Evolutionary conservation across 2,329 filamentous ascomycete genomes (phyloP).

Genomic region (Colletotrichum horii): DNA sequence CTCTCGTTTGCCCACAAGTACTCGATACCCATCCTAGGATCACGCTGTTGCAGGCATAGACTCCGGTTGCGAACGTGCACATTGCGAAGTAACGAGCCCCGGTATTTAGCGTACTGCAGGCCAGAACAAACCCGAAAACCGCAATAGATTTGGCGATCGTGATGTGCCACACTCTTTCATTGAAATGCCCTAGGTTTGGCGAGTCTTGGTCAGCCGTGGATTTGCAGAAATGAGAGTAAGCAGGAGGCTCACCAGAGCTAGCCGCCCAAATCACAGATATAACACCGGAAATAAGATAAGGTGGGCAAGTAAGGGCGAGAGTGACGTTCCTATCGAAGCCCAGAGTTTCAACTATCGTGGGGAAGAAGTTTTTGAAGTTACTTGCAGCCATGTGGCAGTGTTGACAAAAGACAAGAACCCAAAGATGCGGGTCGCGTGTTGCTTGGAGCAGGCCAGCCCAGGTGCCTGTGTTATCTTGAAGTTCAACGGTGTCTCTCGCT

Average conservation of each 20-base stretch:
- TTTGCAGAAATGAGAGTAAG: not conserved
- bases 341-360: slow-evolving; percentile 37
- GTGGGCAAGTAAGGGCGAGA: slow-evolving; percentile 50
- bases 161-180: slow-evolving; percentile 45
- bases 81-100: slow-evolving; percentile 36
- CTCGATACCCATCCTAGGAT: slow-evolving; percentile 46
- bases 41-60: slow-evolving; percentile 45
- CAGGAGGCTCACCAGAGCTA: slow-evolving; percentile 39
- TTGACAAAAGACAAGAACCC: slow-evolving; percentile 29
- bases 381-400: slow-evolving; percentile 42
- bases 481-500: slow-evolving; percentile 27
- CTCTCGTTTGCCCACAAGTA: slow-evolving; percentile 44
- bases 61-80: slow-evolving; percentile 38
- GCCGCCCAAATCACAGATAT: slow-evolving; percentile 44
- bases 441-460: slow-evolving; percentile 29
- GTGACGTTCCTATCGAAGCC: slow-evolving; percentile 39
- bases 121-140: slow-evolving; percentile 42
- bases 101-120: slow-evolving; percentile 31
- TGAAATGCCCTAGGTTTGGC: slow-evolving; percentile 41
- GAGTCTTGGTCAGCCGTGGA: not conserved
- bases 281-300: slow-evolving; percentile 48
- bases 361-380: slow-evolving; percentile 49
- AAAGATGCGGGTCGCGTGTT: slow-evolving; percentile 27
- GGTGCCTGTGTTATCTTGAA: slow-evolving; percentile 40
- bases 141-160: slow-evolving; percentile 40